Evolutionary conservation across 2,329 filamentous ascomycete species (phyloP).

Genomic region (Emmonsiellopsis sp.): DNA sequence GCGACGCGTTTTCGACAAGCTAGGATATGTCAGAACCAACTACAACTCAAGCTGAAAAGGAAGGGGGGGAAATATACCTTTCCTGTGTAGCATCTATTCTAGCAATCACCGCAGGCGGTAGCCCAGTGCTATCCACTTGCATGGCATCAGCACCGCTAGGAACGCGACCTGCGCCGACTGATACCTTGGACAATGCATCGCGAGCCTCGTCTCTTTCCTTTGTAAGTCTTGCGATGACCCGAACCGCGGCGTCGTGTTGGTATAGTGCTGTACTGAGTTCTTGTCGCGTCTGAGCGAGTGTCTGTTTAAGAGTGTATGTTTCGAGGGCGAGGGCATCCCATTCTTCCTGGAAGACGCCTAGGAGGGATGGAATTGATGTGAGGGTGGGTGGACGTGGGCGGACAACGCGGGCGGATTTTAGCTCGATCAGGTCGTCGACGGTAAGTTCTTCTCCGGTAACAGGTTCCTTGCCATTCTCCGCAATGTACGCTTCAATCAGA

Average conservation of each 20-base stretch:
- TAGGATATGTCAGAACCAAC: slow-evolving; percentile 30
- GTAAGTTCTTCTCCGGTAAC: slow-evolving; percentile 78
- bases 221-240: slow-evolving; percentile 86
- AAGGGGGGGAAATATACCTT: slow-evolving; percentile 48
- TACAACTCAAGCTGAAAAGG: background rate
- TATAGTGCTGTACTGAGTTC: slow-evolving; percentile 91
- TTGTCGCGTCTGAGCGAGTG: slow-evolving; percentile 80
- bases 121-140: slow-evolving; percentile 74
- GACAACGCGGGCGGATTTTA: slow-evolving; percentile 75
- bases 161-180: slow-evolving; percentile 52
- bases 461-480: slow-evolving; percentile 87
- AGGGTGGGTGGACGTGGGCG: slow-evolving; percentile 84
- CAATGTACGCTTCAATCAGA: slow-evolving; percentile 88
- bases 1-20: slow-evolving; percentile 77
- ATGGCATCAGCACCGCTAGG: slow-evolving; percentile 67
- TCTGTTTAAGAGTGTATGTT: slow-evolving; percentile 82
- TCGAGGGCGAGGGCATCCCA: slow-evolving; percentile 93
- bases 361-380: slow-evolving; percentile 89
- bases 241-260: slow-evolving; percentile 92
- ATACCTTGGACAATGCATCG: slow-evolving; percentile 77
- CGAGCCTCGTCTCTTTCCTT: slow-evolving; percentile 87
- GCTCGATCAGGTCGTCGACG: slow-evolving; percentile 73
- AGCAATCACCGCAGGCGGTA: slow-evolving; percentile 62
- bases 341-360: slow-evolving; percentile 94
- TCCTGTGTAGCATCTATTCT: slow-evolving; percentile 74